Base-by-base conservation (phyloP, 345 rosid genomes). In the Moricandia arvensis region DNA sequence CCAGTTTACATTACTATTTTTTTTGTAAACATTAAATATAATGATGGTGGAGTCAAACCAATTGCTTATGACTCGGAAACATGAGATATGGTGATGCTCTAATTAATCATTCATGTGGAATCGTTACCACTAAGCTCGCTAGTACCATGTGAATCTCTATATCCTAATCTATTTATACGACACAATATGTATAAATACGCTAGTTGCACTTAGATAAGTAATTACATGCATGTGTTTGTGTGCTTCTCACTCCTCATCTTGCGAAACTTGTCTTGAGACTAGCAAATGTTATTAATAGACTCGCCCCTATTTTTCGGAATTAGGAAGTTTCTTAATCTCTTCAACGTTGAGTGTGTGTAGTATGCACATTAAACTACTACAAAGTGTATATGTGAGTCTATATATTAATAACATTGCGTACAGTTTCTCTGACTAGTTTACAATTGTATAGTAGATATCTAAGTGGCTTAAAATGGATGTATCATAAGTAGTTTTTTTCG, bases 71-170 rank as follows among this genome's bases (percentile, higher is more conserved):
- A 75, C 9, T 73, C 65, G 77, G 62, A 55, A 74, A 62, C 64
- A 72, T 68, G 77, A 71, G 79, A 75, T 26, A 76, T 47, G 12
- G 43, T 74, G 49, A 63, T 57, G 73, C 66, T 8, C 58, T 8
- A 53, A 38, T 61, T 27, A 62, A 63, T 54, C 55, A 71, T 68
- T 35, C 53, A 72, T 77, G 76, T 45, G 53, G 53, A 15, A 29
- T 29, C 74, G 18, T 60, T 60, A 78, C 66, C 81, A 78, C 33
- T 72, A 78, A 67, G 74, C 49, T 72, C 77, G 73, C 47, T 60
- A 35, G 11, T 67, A 67, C 45, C 81, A 78, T 66, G 77, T 78
- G 77, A 67, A 61, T 51, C 10, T 51, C 8, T 61, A 26, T 72
- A 47, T 58, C 57, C 53, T 34, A 54, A 63, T 63, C 66, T 15